These are phyloP conservation scores for Pigoraptor vietnamica DNA, from an alignment of 78 protist species.

Conservation along the genomic window DNA sequence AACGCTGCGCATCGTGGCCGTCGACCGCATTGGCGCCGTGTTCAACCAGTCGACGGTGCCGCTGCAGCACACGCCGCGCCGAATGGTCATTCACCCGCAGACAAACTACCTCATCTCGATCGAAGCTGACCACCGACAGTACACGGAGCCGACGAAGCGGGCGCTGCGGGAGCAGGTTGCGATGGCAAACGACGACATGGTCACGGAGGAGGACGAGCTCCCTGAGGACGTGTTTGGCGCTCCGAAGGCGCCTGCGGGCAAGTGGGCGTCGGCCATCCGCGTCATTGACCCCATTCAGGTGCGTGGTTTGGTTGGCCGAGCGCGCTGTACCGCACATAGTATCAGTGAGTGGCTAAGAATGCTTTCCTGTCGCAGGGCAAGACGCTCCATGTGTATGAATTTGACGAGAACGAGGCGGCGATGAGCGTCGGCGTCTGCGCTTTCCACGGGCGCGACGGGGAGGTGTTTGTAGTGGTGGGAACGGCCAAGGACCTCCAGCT, in stretches of 20 bases:
- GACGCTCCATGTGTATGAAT: constrained; percentile 44
- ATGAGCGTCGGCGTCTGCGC: constrained; percentile 19
- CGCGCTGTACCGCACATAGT: too few species aligned
- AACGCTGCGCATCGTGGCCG: constrained; percentile 60
- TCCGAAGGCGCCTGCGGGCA: constrained; percentile 43
- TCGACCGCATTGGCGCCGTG: constrained; percentile 70
- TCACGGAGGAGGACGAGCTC: background rate
- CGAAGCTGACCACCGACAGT: constrained; percentile 1
- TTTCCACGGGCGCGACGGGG: constrained; percentile 57
- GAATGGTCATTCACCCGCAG: constrained; percentile 22
- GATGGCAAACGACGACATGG: background rate
- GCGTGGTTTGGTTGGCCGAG: background rate
- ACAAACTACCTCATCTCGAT: background rate
- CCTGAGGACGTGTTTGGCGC: constrained; percentile 42
- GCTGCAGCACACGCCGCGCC: constrained; percentile 74
- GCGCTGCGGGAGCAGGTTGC: background rate
- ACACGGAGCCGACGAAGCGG: background rate
- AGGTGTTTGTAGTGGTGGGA: constrained; percentile 75
- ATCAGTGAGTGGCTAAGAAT: background rate
- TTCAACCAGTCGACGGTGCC: constrained; percentile 69
- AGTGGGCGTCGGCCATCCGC: constrained; percentile 81
- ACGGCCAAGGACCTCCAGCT: constrained; percentile 30
- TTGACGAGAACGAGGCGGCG: constrained; percentile 85
- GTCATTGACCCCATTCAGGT: constrained; percentile 54
- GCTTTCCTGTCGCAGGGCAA: background rate